A percentile compares a stretch with the other conserved stretches of the same genome.
phyloP scores from a whole-genome alignment of 805 yeast species.

The Schizosaccharomyces pombe region ASM294v3 CU329670.1:1626501-1627000 shows the following conservation, averaged over 20 bases:
- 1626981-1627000: neutral
- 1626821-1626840: neutral
- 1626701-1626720: neutral
- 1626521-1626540: neutral
- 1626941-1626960: neutral
- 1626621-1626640: slow-evolving; percentile 8
- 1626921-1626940: slow-evolving; percentile 3
- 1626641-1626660: neutral
- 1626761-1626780: neutral
- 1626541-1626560: neutral
- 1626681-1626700: slow-evolving; percentile 2
- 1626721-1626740: neutral
- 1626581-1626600: neutral
- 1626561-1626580: neutral
- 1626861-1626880: neutral
- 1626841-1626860: neutral
- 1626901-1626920: neutral
- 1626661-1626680: neutral
- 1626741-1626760: neutral
- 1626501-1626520: neutral
- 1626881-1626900: neutral
- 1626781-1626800: neutral
- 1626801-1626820: neutral
- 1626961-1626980: neutral
- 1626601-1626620: neutral